phyloP scores from a whole-genome alignment of 2,329 filamentous ascomycete species.

The Claviceps maximensis region DNA sequence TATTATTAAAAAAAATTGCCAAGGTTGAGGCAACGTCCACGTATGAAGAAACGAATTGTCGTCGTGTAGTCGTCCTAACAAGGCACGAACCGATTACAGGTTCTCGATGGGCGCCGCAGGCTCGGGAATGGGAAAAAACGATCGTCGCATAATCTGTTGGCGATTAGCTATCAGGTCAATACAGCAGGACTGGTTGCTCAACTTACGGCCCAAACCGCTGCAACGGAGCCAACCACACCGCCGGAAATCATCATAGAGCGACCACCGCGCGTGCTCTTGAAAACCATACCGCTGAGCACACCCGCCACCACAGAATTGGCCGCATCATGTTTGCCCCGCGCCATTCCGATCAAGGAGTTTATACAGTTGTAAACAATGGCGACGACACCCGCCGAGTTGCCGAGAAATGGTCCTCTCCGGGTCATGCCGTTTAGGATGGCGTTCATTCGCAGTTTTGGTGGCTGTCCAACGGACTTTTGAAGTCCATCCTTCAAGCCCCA shows the following conservation, averaged over 20 bases:
- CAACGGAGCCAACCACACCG: slow-evolving; percentile 73
- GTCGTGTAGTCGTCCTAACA: not conserved
- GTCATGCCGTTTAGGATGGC: slow-evolving; percentile 91
- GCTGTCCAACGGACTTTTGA: slow-evolving; percentile 58
- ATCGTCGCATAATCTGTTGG: slow-evolving; percentile 24
- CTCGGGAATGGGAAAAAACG: slow-evolving; percentile 28
- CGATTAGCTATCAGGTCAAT: slow-evolving; percentile 4
- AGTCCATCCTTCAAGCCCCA: slow-evolving; percentile 91
- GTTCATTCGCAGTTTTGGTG: slow-evolving; percentile 87
- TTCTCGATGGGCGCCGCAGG: slow-evolving; percentile 14
- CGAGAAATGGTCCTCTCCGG: slow-evolving; percentile 81
- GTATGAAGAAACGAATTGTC: slow-evolving; percentile 33
- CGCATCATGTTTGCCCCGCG: slow-evolving; percentile 76
- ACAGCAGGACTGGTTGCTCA: not conserved
- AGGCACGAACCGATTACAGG: slow-evolving; percentile 17
- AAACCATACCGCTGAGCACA: slow-evolving; percentile 78
- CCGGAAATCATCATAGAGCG: slow-evolving; percentile 92
- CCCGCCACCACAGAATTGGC: slow-evolving; percentile 81
- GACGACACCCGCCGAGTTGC: slow-evolving; percentile 90
- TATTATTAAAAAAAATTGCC: not conserved
- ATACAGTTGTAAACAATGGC: slow-evolving; percentile 93
- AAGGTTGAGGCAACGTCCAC: not conserved
- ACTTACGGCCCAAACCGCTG: slow-evolving; percentile 83
- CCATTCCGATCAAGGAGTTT: slow-evolving; percentile 70
- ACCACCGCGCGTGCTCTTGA: slow-evolving; percentile 87